Evolutionary conservation across 495 filamentous ascomycete species (phyloP).

Genomic region (Usnea hakonensis): DNA sequence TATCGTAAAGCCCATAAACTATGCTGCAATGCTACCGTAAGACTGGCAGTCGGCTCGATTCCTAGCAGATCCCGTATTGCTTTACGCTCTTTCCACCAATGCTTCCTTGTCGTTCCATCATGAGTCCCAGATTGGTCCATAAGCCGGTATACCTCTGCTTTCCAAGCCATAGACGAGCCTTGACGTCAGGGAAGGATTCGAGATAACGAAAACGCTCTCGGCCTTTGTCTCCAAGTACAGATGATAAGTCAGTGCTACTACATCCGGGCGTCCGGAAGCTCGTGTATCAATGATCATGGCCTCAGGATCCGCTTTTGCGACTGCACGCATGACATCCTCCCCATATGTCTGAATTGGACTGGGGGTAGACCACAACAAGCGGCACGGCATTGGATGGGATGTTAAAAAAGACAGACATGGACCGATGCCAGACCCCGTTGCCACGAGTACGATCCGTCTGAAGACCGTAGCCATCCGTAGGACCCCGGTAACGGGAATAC

Average conservation of each 20-base stretch:
- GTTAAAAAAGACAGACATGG: slow-evolving; percentile 50
- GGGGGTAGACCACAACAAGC: slow-evolving; percentile 53
- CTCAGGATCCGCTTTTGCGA: slow-evolving; percentile 42
- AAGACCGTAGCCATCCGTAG: slow-evolving; percentile 67
- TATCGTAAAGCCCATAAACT: too few relatives aligned
- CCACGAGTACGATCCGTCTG: slow-evolving; percentile 60
- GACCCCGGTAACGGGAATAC: slow-evolving; percentile 56
- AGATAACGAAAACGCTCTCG: slow-evolving; percentile 70
- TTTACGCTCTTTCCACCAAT: not conserved
- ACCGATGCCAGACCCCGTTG: slow-evolving; percentile 77
- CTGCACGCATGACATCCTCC: slow-evolving; percentile 42
- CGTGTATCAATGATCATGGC: slow-evolving; percentile 51
- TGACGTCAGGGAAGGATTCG: slow-evolving; percentile 63
- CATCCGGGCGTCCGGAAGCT: slow-evolving; percentile 41
- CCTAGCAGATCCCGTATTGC: not conserved
- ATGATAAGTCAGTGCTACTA: slow-evolving; percentile 50
- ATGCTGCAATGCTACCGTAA: not conserved
- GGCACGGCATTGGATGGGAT: slow-evolving; percentile 41
- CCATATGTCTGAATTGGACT: slow-evolving; percentile 49
- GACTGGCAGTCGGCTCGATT: not conserved
- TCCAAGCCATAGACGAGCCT: slow-evolving; percentile 70
- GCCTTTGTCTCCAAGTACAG: slow-evolving; percentile 50
- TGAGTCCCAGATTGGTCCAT: slow-evolving; percentile 77
- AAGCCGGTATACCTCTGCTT: slow-evolving; percentile 59
- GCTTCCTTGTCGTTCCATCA: slow-evolving; percentile 29